phyloP scores from a whole-genome alignment of 371 early-diverging fungal species.

The Enterocytospora artemiae region DNA sequence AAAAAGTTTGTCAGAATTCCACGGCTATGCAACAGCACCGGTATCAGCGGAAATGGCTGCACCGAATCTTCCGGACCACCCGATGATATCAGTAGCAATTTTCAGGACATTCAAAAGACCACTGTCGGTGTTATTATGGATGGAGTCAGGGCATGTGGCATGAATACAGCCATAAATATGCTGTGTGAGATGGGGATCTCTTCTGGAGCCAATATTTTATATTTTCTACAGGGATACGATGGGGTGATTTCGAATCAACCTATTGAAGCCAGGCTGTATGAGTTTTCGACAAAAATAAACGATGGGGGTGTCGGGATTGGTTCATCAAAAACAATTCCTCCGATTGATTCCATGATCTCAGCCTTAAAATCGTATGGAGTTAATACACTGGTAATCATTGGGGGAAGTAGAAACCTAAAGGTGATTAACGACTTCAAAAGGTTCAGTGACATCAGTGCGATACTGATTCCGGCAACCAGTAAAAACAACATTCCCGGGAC shows the following conservation, averaged over 20 bases:
- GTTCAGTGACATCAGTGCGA: too few species aligned
- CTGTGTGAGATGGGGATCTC: constrained; percentile 73
- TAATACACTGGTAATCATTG: constrained; percentile 74
- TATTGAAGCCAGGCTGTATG: constrained; percentile 27
- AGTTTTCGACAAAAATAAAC: constrained; percentile 75
- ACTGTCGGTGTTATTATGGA: constrained; percentile 79
- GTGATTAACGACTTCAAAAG: constrained; percentile 57
- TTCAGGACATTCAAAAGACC: too few species aligned
- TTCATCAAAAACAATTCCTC: constrained; percentile 69
- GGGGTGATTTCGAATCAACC: constrained; percentile 68
- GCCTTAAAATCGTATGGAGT: constrained; percentile 76
- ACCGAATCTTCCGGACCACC: too few species aligned
- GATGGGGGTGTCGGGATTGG: constrained; percentile 85
- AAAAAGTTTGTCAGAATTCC: too few species aligned
- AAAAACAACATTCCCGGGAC: neutral
- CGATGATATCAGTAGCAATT: too few species aligned
- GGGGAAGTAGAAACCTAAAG: constrained; percentile 80
- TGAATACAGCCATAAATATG: constrained; percentile 85
- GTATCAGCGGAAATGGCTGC: too few species aligned
- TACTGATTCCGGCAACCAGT: neutral
- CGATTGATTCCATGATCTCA: constrained; percentile 71
- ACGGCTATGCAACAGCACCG: too few species aligned
- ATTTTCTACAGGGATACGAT: constrained; percentile 79
- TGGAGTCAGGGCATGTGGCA: constrained; percentile 90
- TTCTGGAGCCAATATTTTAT: constrained; percentile 70